phyloP scores from a whole-genome alignment of 2,329 filamentous ascomycete species.

The Penicillium sp. region DNA sequence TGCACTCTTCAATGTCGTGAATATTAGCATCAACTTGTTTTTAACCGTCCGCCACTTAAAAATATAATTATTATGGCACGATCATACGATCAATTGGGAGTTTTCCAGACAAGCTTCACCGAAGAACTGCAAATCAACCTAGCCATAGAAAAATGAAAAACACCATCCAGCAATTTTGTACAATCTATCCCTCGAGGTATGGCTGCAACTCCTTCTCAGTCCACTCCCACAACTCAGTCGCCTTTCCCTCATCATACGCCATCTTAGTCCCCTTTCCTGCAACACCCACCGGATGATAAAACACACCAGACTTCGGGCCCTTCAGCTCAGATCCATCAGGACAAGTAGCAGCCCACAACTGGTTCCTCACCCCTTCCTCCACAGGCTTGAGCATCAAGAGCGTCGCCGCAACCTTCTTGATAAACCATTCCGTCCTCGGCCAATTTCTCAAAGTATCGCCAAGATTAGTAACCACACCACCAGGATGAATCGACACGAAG shows the following conservation, averaged over 20 bases:
- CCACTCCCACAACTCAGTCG: background rate
- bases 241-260: background rate
- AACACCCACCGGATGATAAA: background rate
- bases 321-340: background rate
- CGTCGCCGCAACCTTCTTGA: background rate
- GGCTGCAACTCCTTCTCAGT: background rate
- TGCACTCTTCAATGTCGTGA: too few species aligned
- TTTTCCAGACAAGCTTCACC: too few species aligned
- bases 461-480: background rate
- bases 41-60: too few species aligned
- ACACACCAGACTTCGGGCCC: background rate
- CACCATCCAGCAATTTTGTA: background rate
- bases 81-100: too few species aligned
- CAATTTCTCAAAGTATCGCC: background rate
- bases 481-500: background rate
- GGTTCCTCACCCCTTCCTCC: background rate
- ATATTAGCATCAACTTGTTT: too few species aligned
- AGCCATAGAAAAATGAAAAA: too few species aligned
- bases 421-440: background rate
- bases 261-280: background rate
- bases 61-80: too few species aligned
- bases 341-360: background rate
- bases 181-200: background rate
- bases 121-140: too few species aligned
- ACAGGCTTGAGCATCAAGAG: background rate